Conservation (phyloP, 441 rosid species). For the Hypseocharis bilobata region DNA sequence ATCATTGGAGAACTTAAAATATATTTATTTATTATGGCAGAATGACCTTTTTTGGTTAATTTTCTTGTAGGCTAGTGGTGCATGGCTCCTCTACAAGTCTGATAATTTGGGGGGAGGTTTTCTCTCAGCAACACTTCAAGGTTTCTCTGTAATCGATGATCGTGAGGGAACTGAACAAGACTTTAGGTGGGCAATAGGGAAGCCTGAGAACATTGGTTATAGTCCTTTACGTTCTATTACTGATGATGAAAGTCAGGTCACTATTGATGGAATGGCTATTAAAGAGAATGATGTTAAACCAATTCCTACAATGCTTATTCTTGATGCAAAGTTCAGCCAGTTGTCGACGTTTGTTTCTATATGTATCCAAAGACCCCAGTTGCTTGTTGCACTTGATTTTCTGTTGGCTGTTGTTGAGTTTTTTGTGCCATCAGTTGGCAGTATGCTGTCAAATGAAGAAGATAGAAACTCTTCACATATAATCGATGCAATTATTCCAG, state of each 20-base stretch:
- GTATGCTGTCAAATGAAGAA: slow-evolving; percentile 60
- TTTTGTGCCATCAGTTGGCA: slow-evolving; percentile 73
- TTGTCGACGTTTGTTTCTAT: slow-evolving; percentile 49
- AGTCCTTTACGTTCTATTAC: slow-evolving; percentile 24
- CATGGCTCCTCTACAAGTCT: slow-evolving; percentile 85
- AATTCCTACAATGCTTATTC: slow-evolving; percentile 78
- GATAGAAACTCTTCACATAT: slow-evolving; percentile 41
- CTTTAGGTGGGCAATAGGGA: slow-evolving; percentile 75
- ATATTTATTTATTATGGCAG: not conserved
- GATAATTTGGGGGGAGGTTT: slow-evolving; percentile 57
- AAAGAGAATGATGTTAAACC: slow-evolving; percentile 36
- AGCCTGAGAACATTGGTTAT: slow-evolving; percentile 43
- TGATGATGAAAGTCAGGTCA: slow-evolving; percentile 28
- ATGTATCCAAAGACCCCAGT: slow-evolving; percentile 81
- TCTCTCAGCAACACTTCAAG: slow-evolving; percentile 78
- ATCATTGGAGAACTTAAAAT: too few species aligned
- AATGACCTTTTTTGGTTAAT: not conserved
- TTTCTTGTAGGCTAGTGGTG: slow-evolving; percentile 51
- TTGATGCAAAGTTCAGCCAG: slow-evolving; percentile 77
- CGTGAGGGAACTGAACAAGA: slow-evolving; percentile 83
- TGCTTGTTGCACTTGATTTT: slow-evolving; percentile 96
- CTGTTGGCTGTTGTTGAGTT: slow-evolving; percentile 84
- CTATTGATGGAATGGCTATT: slow-evolving; percentile 27
- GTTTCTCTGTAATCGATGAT: slow-evolving; percentile 76
- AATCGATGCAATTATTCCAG: slow-evolving; percentile 55